Percentiles rank a stretch among this genome's conserved stretches.
These are phyloP conservation scores for Entomortierella beljakovae DNA, from an alignment of 192 early-diverging fungal species.

Conservation along the genomic window DNA sequence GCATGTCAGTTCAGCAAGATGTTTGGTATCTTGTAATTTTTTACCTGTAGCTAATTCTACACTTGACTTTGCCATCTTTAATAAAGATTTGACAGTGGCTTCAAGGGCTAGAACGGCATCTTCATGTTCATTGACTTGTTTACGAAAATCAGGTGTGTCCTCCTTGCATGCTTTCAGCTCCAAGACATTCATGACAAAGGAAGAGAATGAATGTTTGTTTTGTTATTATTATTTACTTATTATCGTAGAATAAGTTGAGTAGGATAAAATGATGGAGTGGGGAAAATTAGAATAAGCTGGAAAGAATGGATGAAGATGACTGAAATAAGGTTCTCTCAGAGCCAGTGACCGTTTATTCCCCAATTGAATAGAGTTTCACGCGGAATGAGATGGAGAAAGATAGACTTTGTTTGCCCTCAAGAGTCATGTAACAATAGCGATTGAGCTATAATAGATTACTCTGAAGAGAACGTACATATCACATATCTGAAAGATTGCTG, in stretches of 20 bases:
- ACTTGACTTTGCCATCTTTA: constrained; percentile 64
- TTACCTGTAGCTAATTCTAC: constrained; percentile 67
- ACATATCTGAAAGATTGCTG: no score
- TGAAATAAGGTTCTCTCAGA: no score
- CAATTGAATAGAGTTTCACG: no score
- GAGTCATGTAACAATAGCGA: no score
- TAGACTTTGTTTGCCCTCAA: no score
- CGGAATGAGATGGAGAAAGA: no score
- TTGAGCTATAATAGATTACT: no score
- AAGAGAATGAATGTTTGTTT: constrained; percentile 1
- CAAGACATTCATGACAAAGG: constrained; percentile 57
- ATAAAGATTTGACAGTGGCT: constrained; percentile 60
- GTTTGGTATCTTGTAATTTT: not conserved
- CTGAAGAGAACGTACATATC: no score
- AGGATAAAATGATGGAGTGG: not conserved
- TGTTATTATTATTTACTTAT: not conserved
- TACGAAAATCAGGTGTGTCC: constrained; percentile 68
- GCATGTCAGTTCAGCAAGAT: no score
- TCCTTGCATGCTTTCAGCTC: constrained; percentile 67
- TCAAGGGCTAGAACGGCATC: constrained; percentile 65
- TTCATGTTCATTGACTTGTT: constrained; percentile 62
- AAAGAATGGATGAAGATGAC: no score
- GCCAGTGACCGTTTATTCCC: no score
- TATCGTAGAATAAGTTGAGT: not conserved
- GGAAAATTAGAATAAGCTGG: no score